Evolutionary conservation across 257 asterid genomes (phyloP).

Genomic region (Leonotis leonurus): DNA sequence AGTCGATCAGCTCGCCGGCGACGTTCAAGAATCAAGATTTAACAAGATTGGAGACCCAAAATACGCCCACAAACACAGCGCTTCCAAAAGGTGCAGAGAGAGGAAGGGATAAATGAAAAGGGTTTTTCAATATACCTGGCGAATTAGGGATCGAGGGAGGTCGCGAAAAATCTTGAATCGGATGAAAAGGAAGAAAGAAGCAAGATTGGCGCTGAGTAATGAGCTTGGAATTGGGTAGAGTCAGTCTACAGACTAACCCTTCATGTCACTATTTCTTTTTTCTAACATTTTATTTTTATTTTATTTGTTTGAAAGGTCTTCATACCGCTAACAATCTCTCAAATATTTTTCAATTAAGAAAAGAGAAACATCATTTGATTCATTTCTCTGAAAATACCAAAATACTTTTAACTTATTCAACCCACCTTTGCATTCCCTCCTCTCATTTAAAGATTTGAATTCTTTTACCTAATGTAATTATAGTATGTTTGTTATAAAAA

Average conservation of each 20-base stretch:
- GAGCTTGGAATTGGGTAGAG: background rate
- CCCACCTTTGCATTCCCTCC: too few relatives aligned
- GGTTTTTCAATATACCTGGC: conserved; percentile 11
- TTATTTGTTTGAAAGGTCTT: too few relatives aligned
- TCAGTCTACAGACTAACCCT: too few relatives aligned
- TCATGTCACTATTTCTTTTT: background rate
- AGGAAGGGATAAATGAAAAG: background rate
- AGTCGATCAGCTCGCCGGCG: conserved; percentile 11
- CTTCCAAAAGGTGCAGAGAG: background rate
- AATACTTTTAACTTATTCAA: too few relatives aligned
- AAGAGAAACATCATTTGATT: too few relatives aligned
- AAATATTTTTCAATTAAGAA: too few relatives aligned
- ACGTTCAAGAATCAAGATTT: background rate
- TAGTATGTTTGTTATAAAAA: too few relatives aligned
- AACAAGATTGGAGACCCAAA: background rate
- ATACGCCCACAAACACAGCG: background rate
- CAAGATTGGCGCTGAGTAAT: background rate
- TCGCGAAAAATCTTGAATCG: conserved; percentile 6
- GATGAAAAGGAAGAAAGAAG: background rate
- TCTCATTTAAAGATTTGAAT: too few relatives aligned
- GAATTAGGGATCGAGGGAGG: background rate
- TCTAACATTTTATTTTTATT: too few relatives aligned
- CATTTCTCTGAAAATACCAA: too few relatives aligned
- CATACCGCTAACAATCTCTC: too few relatives aligned
- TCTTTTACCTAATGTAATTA: too few relatives aligned